Evolutionary conservation across 2,329 filamentous ascomycete species (phyloP), one percentile per base, ranked within the genome.

Genomic region (Helicocarpus griseus): DNA sequence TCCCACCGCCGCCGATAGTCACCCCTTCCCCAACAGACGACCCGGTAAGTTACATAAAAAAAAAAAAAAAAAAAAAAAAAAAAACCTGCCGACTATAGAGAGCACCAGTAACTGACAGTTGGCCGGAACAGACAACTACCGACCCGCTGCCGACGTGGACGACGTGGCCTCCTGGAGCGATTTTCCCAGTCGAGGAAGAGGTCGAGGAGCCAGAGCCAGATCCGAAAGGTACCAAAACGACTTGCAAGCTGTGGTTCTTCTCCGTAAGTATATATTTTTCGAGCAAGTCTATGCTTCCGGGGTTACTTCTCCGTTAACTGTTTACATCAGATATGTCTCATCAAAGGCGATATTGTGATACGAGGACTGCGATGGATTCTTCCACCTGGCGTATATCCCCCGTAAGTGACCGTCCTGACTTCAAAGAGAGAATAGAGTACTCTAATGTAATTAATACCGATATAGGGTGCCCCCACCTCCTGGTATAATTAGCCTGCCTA

Each of bases 181-280:
- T 48, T 17, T 28, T 26, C 5, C 45, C 45, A 14, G 21, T 36
- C n/a, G 45, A 48, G 13, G 45, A 48, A 48, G 45, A 48, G 29
- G n/a, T 48, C 28, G 17, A 36, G 19, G 11, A 48, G 3, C 45
- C 45, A 38, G 45, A 48, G 5, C 29, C 45, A 26, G 45, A 17
- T 36, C 8, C 8, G n/a, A n/a, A 36, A 8, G 33, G 33, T 36
- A 36, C n/a, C n/a, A 36, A 48, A 48, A 48, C 45, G 13, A 1
- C 45, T 5, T 48, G 45, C 29, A 36, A 48, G 4, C 45, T 48
- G 22, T 48, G 45, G 45, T 48, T 48, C 2, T 48, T 48, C 28
- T 48, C 45, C 14, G 45, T 48, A 36, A 48, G 45, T 48, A 3
- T 47, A 33, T 26, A 17, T 21, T 3, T 9, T 14, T 17, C 0